Base-by-base conservation (phyloP, 305 asterid genomes). In the Fraxinus nigra region DNA sequence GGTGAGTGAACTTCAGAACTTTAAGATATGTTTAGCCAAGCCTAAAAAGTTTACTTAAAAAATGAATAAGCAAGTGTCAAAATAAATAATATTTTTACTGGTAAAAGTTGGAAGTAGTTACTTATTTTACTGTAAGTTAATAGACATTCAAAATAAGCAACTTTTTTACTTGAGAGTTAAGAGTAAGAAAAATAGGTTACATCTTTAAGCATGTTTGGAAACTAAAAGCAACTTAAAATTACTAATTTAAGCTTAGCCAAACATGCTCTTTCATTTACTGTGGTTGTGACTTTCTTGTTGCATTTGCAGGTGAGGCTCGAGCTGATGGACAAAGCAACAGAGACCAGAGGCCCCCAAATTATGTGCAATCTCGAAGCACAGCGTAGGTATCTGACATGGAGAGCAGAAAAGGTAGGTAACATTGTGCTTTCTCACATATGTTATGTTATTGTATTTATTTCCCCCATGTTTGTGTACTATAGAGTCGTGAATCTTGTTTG, bases 351-450 rank as follows among this genome's bases (percentile, higher is more conserved):
- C 72, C 80, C 88, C 80, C 93, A 80, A 82, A 83, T 87, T 74
- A 84, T 33, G 85, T 28, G 48, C 78, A 95, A 94, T 86, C 85
- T 87, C 33, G 94, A 91, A 87, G 90, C 93, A 72, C 99, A 91
- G 51, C 97, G 92, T 83, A 85, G 90, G 88, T 93, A 95, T 81
- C 93, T 93, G 74, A 89, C 93, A 5, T 93, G 99, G 99, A 91
- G 99, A 87, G 91, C 97, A 0, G 98, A 94, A 90, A 94, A 94
- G 91, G 98, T 94, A 74, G 37, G 88, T 78, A 69, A 16, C 13
- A 5, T 76, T n/a, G 74, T 83, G 79, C n/a, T 79, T 65, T 30
- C 61, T 46, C 82, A 77, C 80, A 69, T 24, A 46, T 67, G 26
- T 76, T 24, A 54, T 67, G 26, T 76, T 16, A 48, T 38, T 51